Evolutionary conservation across 2,329 filamentous ascomycete species (phyloP).

Genomic region (Neofusicoccum sp.): DNA sequence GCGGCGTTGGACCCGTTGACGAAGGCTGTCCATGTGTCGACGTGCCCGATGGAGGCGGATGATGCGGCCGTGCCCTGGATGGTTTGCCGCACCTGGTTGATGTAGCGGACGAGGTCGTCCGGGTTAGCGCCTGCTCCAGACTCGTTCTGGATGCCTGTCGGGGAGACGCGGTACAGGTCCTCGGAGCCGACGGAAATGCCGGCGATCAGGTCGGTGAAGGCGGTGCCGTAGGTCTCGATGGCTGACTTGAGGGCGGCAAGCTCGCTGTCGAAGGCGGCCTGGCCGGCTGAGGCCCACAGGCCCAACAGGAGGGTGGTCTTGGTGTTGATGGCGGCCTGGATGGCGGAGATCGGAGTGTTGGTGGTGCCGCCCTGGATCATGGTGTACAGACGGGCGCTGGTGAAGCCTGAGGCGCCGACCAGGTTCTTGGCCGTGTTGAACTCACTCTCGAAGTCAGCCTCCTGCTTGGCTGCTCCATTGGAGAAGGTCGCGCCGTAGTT

Average conservation of each 20-base stretch:
- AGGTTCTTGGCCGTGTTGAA: slow-evolving; percentile 66
- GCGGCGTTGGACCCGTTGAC: slow-evolving; percentile 69
- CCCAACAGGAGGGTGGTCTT: slow-evolving; percentile 77
- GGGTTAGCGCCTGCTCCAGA: slow-evolving; percentile 64
- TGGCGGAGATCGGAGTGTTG: slow-evolving; percentile 64
- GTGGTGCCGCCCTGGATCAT: slow-evolving; percentile 68
- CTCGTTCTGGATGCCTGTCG: slow-evolving; percentile 63
- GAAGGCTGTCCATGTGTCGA: slow-evolving; percentile 77
- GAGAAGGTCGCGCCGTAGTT: slow-evolving; percentile 68
- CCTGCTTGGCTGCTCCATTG: slow-evolving; percentile 58
- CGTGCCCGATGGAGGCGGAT: slow-evolving; percentile 68
- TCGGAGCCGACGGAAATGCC: slow-evolving; percentile 86
- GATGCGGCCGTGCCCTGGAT: slow-evolving; percentile 63
- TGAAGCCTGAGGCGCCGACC: slow-evolving; percentile 64
- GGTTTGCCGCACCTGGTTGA: slow-evolving; percentile 63
- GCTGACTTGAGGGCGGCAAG: slow-evolving; percentile 68
- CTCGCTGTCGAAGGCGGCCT: slow-evolving; percentile 66
- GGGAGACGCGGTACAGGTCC: slow-evolving; percentile 63
- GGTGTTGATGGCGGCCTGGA: slow-evolving; percentile 79
- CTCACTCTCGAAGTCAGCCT: slow-evolving; percentile 67
- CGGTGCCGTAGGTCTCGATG: slow-evolving; percentile 64
- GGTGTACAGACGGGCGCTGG: slow-evolving; percentile 70
- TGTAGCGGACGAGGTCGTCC: slow-evolving; percentile 64
- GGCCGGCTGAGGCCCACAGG: slow-evolving; percentile 74
- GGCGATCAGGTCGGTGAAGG: slow-evolving; percentile 65